Evolutionary conservation across 2,329 filamentous ascomycete species (phyloP).

Genomic region (Fusarium xyrophilum): DNA sequence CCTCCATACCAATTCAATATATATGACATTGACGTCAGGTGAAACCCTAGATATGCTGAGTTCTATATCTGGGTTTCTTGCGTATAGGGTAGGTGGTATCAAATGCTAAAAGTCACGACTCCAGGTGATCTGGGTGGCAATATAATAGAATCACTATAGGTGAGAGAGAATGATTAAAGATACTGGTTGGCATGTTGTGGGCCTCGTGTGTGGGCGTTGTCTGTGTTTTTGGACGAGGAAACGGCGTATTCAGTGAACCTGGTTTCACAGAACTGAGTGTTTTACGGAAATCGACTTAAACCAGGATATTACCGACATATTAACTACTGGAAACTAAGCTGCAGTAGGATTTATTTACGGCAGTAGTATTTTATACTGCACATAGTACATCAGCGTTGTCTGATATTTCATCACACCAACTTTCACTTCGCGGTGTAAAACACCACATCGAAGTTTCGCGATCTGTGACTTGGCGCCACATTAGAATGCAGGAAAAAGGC

Average conservation of each 20-base stretch:
- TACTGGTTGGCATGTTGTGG: background rate
- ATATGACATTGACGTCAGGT: too few species aligned
- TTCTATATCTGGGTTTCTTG: background rate
- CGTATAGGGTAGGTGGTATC: background rate
- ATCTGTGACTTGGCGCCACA: constrained; percentile 22
- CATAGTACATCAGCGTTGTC: background rate
- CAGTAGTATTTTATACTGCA: background rate
- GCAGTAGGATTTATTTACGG: background rate
- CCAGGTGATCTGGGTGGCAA: background rate
- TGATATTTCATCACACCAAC: background rate
- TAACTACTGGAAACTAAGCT: background rate
- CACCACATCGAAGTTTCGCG: background rate
- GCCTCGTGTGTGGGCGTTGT: background rate
- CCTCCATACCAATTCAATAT: too few species aligned
- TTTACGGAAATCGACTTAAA: background rate
- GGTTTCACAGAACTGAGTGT: background rate
- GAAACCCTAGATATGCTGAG: background rate
- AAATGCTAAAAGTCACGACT: background rate
- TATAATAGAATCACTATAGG: background rate
- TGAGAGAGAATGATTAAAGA: background rate
- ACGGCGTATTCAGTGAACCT: background rate
- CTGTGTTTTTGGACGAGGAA: too few species aligned
- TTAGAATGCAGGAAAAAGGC: constrained; percentile 23
- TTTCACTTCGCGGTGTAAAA: background rate
- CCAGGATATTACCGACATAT: too few species aligned